Base-by-base conservation (phyloP, 208 protist species). In the Herpetomonas samuelpessoai region DNA sequence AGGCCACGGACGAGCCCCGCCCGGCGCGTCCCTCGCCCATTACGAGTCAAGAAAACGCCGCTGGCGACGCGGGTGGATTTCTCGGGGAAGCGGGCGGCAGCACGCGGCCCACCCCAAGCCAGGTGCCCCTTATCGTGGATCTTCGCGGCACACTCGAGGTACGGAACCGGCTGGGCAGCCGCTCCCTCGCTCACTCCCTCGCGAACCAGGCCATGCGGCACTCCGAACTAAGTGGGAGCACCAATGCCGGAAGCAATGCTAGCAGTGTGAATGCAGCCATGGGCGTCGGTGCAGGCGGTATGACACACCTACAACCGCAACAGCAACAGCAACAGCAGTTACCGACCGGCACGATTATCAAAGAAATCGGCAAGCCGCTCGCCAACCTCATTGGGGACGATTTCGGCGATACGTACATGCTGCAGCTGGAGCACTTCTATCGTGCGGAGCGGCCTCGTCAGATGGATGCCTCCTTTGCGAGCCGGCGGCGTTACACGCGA, bases 81-180 rank as follows among this genome's bases (percentile, higher is more conserved):
- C n/a, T n/a, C n/a, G n/a, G n/a, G n/a, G n/a, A n/a, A n/a, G n/a
- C n/a, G n/a, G 19, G 46, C 46, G 24, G 46, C 46, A 51, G 46
- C 46, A 10, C 19, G 10, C 10, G 44, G 16, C 1, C 52, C 12
- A 6, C 22, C 0, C 28, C 10, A 18, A 12, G 7, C 28, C 30
- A 30, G 25, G 6, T 24, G n/a, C 29, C 55, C 21, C 45, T 76
- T 12, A 63, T 74, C 9, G 60, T 85, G 2, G 62, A 81, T 59
- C 59, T 84, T 24, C 75, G 70, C 48, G 63, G 58, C 56, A 64
- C 61, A 19, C 63, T 77, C 41, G 71, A 74, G 27, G 55, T 88
- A 48, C 81, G 74, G 49, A 47, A 79, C 31, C 74, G 71, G 19
- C 76, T 88, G 31, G 68, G 84, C 39, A 69, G 60, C 39, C 65